phyloP scores from a whole-genome alignment of 345 rosid species.

The Citrus inodora region DNA sequence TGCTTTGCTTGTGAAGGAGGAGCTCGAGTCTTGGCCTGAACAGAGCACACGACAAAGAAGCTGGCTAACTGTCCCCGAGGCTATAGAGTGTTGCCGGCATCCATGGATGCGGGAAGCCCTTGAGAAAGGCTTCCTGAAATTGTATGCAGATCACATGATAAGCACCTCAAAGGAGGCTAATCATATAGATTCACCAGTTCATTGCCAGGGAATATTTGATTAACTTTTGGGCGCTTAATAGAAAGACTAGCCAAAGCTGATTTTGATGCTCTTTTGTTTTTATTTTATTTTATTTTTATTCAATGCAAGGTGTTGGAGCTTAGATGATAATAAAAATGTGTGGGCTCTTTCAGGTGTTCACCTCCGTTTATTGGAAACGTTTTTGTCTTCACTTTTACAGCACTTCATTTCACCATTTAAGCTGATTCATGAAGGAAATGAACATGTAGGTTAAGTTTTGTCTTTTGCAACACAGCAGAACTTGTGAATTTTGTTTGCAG shows the following conservation, averaged over 20 bases:
- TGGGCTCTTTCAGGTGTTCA: neutral
- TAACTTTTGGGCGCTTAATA: neutral
- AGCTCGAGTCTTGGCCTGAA: conserved; percentile 53
- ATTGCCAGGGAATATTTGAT: neutral
- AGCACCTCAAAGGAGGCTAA: conserved; percentile 3
- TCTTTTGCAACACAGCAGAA: neutral
- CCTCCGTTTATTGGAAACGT: neutral
- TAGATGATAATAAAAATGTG: neutral
- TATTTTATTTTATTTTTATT: neutral
- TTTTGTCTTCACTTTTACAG: neutral
- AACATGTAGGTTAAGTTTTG: neutral
- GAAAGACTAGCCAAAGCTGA: conserved; percentile 6
- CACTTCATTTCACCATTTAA: neutral
- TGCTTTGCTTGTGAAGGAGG: conserved; percentile 43
- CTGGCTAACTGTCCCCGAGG: conserved; percentile 41
- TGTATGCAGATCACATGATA: conserved; percentile 24
- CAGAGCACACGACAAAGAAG: conserved; percentile 35
- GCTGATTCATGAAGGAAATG: too few relatives aligned
- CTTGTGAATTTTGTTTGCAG: neutral
- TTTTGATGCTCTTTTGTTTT: neutral
- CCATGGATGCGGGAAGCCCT: conserved; percentile 49
- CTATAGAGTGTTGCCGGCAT: conserved; percentile 36
- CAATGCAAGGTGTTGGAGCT: neutral
- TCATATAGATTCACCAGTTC: neutral
- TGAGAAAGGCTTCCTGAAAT: conserved; percentile 27